Percentiles rank a stretch among this genome's conserved stretches.
Evolutionary conservation across 768 basidiomycete genomes (phyloP).

Genomic region (Sarcodon sp.): DNA sequence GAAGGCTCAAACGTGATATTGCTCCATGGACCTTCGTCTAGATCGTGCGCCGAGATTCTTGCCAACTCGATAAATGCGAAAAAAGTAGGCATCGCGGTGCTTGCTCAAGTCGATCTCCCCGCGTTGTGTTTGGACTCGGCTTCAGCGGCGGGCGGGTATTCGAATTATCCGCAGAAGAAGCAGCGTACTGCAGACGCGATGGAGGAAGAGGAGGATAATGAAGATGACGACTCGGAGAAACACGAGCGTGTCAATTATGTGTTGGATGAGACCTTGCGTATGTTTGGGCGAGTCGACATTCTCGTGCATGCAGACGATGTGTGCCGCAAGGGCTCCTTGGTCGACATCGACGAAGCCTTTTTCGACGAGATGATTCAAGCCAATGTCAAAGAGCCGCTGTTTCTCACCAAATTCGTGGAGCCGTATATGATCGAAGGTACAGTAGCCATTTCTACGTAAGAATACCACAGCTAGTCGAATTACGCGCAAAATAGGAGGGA

Average conservation of each 20-base stretch:
- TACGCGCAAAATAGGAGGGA: conserved; percentile 20
- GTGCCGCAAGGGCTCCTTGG: neutral
- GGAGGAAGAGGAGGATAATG: too few relatives aligned
- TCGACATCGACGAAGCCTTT: neutral
- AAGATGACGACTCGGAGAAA: too few relatives aligned
- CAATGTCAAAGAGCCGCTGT: conserved; percentile 42
- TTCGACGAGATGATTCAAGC: conserved; percentile 35
- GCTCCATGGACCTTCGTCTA: conserved; percentile 10
- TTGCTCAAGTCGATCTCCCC: conserved; percentile 14
- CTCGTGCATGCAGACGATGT: conserved; percentile 13
- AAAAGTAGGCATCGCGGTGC: conserved; percentile 6
- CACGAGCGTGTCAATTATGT: conserved; percentile 9
- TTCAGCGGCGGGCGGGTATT: too few relatives aligned
- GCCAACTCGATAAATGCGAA: conserved; percentile 2
- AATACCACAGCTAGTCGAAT: neutral
- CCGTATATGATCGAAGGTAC: conserved; percentile 26
- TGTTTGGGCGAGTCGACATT: conserved; percentile 19
- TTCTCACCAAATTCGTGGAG: conserved; percentile 31
- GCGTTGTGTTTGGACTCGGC: neutral
- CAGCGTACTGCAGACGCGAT: too few relatives aligned
- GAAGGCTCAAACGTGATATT: conserved; percentile 17
- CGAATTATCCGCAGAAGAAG: too few relatives aligned
- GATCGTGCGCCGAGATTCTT: too few relatives aligned
- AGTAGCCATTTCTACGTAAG: conserved; percentile 5
- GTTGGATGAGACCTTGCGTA: conserved; percentile 11